Percentiles rank a stretch among this genome's conserved stretches.
Conservation (phyloP, 2,329 filamentous ascomycete genomes). For the Colletotrichum sp. region DNA sequence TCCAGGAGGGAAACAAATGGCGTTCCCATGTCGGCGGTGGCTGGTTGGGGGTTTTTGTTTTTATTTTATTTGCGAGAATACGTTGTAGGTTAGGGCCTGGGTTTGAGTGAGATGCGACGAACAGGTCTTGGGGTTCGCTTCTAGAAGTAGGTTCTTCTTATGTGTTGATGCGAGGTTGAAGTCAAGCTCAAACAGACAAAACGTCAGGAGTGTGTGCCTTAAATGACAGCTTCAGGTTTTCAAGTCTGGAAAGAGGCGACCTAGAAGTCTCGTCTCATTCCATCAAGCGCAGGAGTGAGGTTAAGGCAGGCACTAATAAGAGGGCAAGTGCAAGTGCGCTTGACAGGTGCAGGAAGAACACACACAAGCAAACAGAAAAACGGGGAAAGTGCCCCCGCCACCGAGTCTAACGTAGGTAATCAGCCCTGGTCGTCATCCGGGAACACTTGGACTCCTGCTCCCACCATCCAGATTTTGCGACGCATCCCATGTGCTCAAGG, state of each 20-base stretch:
- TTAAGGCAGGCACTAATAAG: background rate
- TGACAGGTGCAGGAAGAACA: background rate
- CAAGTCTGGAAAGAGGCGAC: background rate
- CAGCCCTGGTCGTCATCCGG: background rate
- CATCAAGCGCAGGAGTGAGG: background rate
- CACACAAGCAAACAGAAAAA: conserved; percentile 1
- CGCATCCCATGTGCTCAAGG: background rate
- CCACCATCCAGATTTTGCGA: background rate
- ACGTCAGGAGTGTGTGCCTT: background rate
- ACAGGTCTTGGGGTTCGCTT: background rate
- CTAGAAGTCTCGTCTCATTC: background rate
- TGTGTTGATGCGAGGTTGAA: background rate
- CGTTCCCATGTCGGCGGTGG: conserved; percentile 45
- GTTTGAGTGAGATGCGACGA: background rate
- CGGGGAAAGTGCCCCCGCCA: conserved; percentile 11
- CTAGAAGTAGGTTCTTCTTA: background rate
- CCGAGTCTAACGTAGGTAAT: background rate
- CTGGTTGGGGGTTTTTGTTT: background rate
- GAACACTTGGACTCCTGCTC: background rate
- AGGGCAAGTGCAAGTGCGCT: background rate
- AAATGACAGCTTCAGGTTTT: background rate
- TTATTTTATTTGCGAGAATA: background rate
- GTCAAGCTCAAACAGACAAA: background rate
- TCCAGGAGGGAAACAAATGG: conserved; percentile 53
- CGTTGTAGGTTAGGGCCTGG: background rate